phyloP scores from a whole-genome alignment of 1,284 basidiomycete species.

The Cryptococcus sp. region DNA sequence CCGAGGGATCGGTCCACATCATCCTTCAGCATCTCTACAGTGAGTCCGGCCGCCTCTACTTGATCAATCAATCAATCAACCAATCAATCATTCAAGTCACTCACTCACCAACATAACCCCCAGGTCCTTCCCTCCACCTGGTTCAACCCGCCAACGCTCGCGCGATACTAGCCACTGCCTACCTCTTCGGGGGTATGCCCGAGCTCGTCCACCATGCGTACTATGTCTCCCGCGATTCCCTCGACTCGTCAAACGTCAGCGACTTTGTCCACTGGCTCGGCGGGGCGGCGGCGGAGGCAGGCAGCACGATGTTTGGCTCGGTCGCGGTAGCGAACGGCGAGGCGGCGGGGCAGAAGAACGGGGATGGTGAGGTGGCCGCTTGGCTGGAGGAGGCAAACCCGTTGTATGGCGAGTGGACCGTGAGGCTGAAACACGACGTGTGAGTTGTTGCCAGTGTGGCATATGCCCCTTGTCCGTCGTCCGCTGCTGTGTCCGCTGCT shows the following conservation, averaged over 20 bases:
- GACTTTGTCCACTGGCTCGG: conserved; percentile 66
- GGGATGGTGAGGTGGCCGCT: conserved; percentile 1
- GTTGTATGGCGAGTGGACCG: conserved; percentile 40
- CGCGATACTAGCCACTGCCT: conserved; percentile 73
- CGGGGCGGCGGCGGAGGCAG: neutral
- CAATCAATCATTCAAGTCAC: too few species aligned
- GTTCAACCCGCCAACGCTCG: conserved; percentile 73
- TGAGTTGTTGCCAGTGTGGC: conserved; percentile 21
- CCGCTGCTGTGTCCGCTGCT: neutral
- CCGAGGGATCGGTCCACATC: conserved; percentile 53
- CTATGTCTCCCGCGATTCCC: conserved; percentile 66
- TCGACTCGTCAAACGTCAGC: conserved; percentile 66
- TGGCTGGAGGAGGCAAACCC: conserved; percentile 16
- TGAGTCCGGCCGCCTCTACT: conserved; percentile 10
- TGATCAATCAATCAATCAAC: too few species aligned
- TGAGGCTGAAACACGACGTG: conserved; percentile 35
- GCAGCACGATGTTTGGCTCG: conserved; percentile 8
- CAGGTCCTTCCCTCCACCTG: conserved; percentile 31
- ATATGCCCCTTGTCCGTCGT: neutral
- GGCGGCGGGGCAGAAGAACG: neutral
- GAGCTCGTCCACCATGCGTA: conserved; percentile 76
- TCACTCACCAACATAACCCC: neutral
- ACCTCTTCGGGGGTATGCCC: conserved; percentile 76
- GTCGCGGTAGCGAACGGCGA: conserved; percentile 5
- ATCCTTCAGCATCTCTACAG: conserved; percentile 45